These are phyloP conservation scores for Calonectria naviculata DNA, from an alignment of 2,329 filamentous ascomycete species.

Conservation along the genomic window DNA sequence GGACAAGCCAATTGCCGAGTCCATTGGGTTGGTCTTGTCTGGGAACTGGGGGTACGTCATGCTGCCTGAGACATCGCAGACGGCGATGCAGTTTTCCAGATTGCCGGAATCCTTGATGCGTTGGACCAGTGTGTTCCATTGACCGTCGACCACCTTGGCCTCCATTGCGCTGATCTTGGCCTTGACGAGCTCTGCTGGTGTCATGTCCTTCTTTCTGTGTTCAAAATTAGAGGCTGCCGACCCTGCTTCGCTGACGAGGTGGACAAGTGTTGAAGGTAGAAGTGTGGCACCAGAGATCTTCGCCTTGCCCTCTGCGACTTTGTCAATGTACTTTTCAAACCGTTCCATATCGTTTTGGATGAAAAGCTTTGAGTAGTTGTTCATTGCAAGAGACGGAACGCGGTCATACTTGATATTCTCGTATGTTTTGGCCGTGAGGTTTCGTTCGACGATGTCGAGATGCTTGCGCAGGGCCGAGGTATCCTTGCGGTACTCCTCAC, in stretches of 20 bases:
- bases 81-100: slow-evolving; percentile 63
- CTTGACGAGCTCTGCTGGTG: slow-evolving; percentile 33
- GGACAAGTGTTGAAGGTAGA: slow-evolving; percentile 62
- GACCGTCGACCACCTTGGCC: slow-evolving; percentile 55
- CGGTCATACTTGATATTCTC: slow-evolving; percentile 66
- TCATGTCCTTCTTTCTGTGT: background rate
- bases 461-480: slow-evolving; percentile 64
- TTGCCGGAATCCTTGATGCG: slow-evolving; percentile 66
- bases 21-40: slow-evolving; percentile 61
- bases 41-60: slow-evolving; percentile 54
- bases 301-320: slow-evolving; percentile 59
- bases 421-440: slow-evolving; percentile 58
- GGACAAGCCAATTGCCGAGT: slow-evolving; percentile 66
- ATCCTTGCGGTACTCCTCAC: slow-evolving; percentile 64
- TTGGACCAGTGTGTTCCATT: slow-evolving; percentile 69
- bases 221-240: background rate
- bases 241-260: slow-evolving; percentile 3
- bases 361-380: slow-evolving; percentile 61
- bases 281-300: slow-evolving; percentile 67
- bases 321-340: slow-evolving; percentile 61
- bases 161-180: slow-evolving; percentile 46
- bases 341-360: slow-evolving; percentile 59
- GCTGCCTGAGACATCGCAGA: slow-evolving; percentile 68
- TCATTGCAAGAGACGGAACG: slow-evolving; percentile 68
- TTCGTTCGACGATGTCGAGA: slow-evolving; percentile 63